Percentiles rank a stretch among this genome's conserved stretches.
phyloP scores from a whole-genome alignment of 2,329 filamentous ascomycete genomes.

The Neodidymelliopsis sp. region DNA sequence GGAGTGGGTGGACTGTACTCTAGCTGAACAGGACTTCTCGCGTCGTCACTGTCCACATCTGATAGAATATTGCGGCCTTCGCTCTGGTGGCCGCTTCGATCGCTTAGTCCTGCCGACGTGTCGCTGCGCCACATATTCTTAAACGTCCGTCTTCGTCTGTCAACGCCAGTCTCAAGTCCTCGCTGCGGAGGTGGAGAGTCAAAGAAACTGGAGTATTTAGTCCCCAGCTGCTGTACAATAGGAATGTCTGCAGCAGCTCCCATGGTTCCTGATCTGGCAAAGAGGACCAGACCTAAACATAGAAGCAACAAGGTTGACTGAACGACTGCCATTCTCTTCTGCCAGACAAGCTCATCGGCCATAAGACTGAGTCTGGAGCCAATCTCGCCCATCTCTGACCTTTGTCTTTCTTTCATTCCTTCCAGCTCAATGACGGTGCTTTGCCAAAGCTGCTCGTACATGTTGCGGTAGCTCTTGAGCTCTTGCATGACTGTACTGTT shows the following conservation, averaged over 20 bases:
- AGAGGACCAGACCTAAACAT: slow-evolving; percentile 87
- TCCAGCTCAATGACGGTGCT: slow-evolving; percentile 92
- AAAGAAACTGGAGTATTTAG: slow-evolving; percentile 46
- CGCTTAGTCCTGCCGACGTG: slow-evolving; percentile 40
- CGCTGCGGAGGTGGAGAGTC: slow-evolving; percentile 42
- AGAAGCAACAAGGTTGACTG: slow-evolving; percentile 87
- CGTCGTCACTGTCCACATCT: slow-evolving; percentile 44
- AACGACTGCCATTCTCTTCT: slow-evolving; percentile 91
- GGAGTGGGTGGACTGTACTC: slow-evolving; percentile 48
- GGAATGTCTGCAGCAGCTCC: slow-evolving; percentile 52
- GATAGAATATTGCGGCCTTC: slow-evolving; percentile 31
- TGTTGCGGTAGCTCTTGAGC: slow-evolving; percentile 63
- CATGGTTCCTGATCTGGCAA: slow-evolving; percentile 57
- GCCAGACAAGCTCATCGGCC: slow-evolving; percentile 85
- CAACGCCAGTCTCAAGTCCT: slow-evolving; percentile 38
- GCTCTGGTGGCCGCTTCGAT: slow-evolving; percentile 37
- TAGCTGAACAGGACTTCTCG: slow-evolving; percentile 41
- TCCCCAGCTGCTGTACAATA: slow-evolving; percentile 54
- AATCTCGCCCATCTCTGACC: slow-evolving; percentile 83
- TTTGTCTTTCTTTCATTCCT: slow-evolving; percentile 82
- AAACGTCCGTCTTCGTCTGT: slow-evolving; percentile 42
- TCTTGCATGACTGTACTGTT: slow-evolving; percentile 88
- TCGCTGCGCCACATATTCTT: slow-evolving; percentile 46
- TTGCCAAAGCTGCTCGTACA: slow-evolving; percentile 97
- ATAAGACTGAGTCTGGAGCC: slow-evolving; percentile 82